Percentiles rank a stretch among this genome's conserved stretches.
Conservation (phyloP, 139 green algal species). For the Chlamydomonas eustigma region DNA sequence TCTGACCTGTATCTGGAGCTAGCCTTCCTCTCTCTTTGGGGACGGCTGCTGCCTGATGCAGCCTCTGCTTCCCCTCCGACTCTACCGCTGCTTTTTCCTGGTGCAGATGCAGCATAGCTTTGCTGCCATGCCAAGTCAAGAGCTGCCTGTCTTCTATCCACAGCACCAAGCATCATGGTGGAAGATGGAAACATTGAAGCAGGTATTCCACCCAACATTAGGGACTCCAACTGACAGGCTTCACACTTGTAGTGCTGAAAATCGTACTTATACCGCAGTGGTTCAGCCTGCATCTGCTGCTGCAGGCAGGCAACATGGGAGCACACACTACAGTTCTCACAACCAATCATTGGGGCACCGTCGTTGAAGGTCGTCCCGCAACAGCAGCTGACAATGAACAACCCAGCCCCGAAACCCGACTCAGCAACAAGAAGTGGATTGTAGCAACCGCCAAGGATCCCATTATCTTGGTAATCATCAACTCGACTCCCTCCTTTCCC, state of each 20-base stretch:
- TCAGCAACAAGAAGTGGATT: no score
- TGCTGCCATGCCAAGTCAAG: not conserved
- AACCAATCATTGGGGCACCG: slow-evolving; percentile 71
- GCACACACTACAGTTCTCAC: slow-evolving; percentile 63
- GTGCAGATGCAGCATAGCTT: not conserved
- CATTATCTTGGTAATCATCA: no score
- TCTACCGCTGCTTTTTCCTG: not conserved
- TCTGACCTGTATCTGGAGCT: not conserved
- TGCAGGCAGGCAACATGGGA: slow-evolving; percentile 55
- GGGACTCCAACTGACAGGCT: slow-evolving; percentile 10
- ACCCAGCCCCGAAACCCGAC: no score
- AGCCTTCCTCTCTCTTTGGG: not conserved
- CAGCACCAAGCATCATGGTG: not conserved
- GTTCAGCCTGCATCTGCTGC: not conserved
- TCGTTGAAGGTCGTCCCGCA: slow-evolving; percentile 63
- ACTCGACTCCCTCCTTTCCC: no score
- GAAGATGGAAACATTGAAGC: not conserved
- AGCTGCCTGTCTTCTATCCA: no score
- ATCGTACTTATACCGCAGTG: slow-evolving; percentile 24
- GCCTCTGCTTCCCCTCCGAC: no score
- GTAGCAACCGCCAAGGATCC: no score
- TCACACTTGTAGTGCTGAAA: slow-evolving; percentile 28
- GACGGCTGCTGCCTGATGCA: not conserved
- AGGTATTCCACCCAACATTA: not conserved
- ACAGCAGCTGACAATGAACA: slow-evolving; percentile 43